Evolutionary conservation across 371 early-diverging fungal genomes (phyloP), one percentile per base, ranked within the genome.

Genomic region (Mortierella sp.): DNA sequence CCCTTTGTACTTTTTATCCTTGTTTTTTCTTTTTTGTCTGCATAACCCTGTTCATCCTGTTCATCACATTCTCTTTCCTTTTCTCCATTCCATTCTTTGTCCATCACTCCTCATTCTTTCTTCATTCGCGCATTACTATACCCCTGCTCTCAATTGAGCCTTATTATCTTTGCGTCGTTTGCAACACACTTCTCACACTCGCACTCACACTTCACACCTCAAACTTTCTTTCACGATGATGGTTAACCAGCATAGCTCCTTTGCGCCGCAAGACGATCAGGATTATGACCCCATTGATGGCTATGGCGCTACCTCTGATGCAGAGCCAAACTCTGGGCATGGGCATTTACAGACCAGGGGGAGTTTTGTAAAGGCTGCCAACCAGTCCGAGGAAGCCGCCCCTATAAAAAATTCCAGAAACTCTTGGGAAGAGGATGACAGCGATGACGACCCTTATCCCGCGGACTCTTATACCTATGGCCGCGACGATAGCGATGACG

Each of bases 371-470:
- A 57, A 57, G 21, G 28, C 68, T 28, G 10, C 38, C 47, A 38
- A 60, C 16, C 8, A 28, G 55, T 28, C 40, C 24, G 66, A 71
- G 36, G 41, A 33, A 11, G 61, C 60, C 7, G 36, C 55, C 32
- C 52, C 66, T 65, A 69, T 69, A 66, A 67, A 63, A 32, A 28
- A 61, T 38, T 63, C 66, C 15, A 65, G 76, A 36, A 65, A 57
- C 32, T 81, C 81, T 28, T 81, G 81, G 81, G 81, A 81, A 58
- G 76, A 81, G 40, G 65, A 67, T 45, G 67, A 68, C 58, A 71
- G 77, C 52, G 77, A 74, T 36, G 81, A 75, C 32, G 74, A 79
- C 15, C 72, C 65, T 5, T 80, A 80, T 55, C 74, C 74, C 11
- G 68, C 61, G 15, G 69, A 70, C 28, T 70, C 67, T n/a, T 80